A percentile compares a stretch with the other conserved stretches of the same genome.
phyloP scores from a whole-genome alignment of 75 land plant genomes.

The Selaginella moellendorffii region DNA sequence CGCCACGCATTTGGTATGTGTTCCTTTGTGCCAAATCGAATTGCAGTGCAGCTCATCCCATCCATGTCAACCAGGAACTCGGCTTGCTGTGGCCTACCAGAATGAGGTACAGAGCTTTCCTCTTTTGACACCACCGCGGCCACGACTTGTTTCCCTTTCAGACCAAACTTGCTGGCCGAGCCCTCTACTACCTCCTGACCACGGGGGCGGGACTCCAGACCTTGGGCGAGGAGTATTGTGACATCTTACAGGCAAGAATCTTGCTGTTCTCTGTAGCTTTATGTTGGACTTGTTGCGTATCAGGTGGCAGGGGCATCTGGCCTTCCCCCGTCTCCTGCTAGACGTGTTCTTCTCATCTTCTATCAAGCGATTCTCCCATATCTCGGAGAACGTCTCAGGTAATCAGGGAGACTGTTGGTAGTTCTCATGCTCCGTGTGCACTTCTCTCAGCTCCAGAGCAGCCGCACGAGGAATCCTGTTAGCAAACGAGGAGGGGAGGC shows the following conservation, averaged over 20 bases:
- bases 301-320: constrained; percentile 59
- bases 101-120: constrained; percentile 46
- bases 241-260: constrained; percentile 59
- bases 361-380: constrained; percentile 82
- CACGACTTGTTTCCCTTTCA: constrained; percentile 31
- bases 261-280: neutral
- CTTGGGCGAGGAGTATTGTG: constrained; percentile 97
- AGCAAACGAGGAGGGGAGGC: constrained; percentile 38
- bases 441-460: constrained; percentile 53
- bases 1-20: constrained; percentile 76
- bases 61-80: constrained; percentile 62
- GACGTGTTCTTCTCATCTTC: constrained; percentile 58
- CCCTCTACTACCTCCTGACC: constrained; percentile 84
- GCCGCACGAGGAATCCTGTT: constrained; percentile 55
- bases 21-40: too few relatives aligned
- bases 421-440: too few relatives aligned
- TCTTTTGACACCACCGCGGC: too few relatives aligned
- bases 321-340: constrained; percentile 81
- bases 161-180: constrained; percentile 80
- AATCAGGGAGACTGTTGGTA: neutral
- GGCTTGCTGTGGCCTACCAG: constrained; percentile 75
- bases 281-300: neutral
- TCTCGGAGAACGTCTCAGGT: constrained; percentile 85
- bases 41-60: too few relatives aligned
- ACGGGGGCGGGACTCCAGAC: constrained; percentile 98